A percentile compares a stretch with the other conserved stretches of the same genome.
Conservation (phyloP, 345 rosid genomes). For the Litchi chinensis region DNA sequence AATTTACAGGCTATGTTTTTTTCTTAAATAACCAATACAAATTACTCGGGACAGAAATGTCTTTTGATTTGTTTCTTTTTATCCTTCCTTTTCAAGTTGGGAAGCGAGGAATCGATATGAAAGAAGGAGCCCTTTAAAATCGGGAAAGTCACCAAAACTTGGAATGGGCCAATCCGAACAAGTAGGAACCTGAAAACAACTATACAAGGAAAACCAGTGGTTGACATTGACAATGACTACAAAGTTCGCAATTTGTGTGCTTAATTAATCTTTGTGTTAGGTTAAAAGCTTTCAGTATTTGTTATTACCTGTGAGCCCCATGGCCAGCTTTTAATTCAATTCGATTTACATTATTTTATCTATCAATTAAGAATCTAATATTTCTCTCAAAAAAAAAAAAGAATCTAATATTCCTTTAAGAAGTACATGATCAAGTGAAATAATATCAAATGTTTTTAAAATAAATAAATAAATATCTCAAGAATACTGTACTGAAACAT, state of each 20-base stretch:
- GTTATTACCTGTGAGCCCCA: background rate
- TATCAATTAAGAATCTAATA: too few relatives aligned
- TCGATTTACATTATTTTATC: too few relatives aligned
- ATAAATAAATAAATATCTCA: too few relatives aligned
- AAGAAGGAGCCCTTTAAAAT: conserved; percentile 3
- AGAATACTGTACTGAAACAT: too few relatives aligned
- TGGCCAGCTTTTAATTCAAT: background rate
- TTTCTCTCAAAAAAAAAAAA: too few relatives aligned
- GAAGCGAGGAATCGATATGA: conserved; percentile 12
- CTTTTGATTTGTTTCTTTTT: too few relatives aligned
- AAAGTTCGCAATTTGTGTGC: background rate
- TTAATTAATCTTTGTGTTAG: background rate
- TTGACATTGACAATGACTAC: conserved; percentile 2
- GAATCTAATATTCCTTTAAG: too few relatives aligned
- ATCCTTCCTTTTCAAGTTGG: background rate
- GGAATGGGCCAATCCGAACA: conserved; percentile 11
- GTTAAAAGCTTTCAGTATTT: background rate
- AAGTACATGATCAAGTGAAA: too few relatives aligned
- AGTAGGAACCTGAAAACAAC: conserved; percentile 22
- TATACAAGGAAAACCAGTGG: background rate
- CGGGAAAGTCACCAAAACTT: conserved; percentile 15
- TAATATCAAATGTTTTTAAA: too few relatives aligned
- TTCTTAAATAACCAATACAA: background rate
- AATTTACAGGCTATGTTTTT: background rate
- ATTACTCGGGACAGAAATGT: background rate